phyloP scores from a whole-genome alignment of 176 grass and related monocot genomes.

The Bothriochloa decipiens region DNA sequence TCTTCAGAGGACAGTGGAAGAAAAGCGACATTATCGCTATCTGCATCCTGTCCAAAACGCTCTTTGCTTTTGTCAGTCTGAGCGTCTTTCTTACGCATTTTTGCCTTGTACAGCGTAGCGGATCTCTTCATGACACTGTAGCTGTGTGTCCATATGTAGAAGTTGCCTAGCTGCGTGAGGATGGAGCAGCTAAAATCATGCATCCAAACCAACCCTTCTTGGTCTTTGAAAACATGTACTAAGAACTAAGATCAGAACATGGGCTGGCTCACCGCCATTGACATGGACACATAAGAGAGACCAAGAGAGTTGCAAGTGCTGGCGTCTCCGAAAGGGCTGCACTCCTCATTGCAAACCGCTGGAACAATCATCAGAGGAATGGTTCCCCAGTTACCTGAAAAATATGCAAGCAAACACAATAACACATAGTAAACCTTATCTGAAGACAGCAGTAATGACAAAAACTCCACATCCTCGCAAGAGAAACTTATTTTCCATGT shows the following conservation, averaged over 20 bases:
- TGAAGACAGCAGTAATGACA: not conserved
- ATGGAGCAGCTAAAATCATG: too few species aligned
- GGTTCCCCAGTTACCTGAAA: slow-evolving; percentile 58
- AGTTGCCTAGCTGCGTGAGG: slow-evolving; percentile 49
- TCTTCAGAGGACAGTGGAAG: slow-evolving; percentile 33
- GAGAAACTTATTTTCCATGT: too few species aligned
- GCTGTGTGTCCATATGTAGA: slow-evolving; percentile 64
- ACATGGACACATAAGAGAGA: slow-evolving; percentile 65
- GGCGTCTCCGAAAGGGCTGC: slow-evolving; percentile 53
- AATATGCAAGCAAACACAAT: too few species aligned
- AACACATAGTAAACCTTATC: not conserved
- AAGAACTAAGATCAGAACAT: not conserved
- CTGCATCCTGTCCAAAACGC: slow-evolving; percentile 13
- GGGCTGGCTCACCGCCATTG: slow-evolving; percentile 47
- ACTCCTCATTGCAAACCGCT: slow-evolving; percentile 57
- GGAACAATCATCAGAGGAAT: slow-evolving; percentile 68
- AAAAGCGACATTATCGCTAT: slow-evolving; percentile 30
- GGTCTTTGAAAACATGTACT: not conserved
- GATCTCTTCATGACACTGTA: slow-evolving; percentile 62
- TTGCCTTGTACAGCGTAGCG: slow-evolving; percentile 31
- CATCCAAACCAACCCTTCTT: not conserved
- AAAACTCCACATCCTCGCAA: not conserved
- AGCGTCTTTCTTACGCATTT: not conserved
- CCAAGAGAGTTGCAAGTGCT: slow-evolving; percentile 51
- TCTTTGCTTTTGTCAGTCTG: slow-evolving; percentile 9